Evolutionary conservation across 2,329 filamentous ascomycete genomes (phyloP).

Genomic region (Pseudogymnoascus sp.): DNA sequence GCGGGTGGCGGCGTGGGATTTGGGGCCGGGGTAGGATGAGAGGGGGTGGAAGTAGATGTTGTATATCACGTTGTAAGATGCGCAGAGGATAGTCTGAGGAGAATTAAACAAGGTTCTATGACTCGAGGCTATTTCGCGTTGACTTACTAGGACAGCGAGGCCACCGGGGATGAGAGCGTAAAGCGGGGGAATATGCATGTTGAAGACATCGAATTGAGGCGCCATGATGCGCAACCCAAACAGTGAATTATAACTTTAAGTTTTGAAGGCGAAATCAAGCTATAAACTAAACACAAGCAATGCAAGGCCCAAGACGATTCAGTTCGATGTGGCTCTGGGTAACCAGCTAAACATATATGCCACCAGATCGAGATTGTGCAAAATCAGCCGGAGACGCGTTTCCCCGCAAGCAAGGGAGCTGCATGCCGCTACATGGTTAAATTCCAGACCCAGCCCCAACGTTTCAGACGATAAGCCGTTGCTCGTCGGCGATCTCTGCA

Average conservation of each 20-base stretch:
- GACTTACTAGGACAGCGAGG: background rate
- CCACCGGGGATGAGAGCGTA: background rate
- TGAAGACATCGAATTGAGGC: background rate
- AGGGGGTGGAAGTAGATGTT: conserved; percentile 14
- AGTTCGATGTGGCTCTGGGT: background rate
- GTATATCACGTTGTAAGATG: conserved; percentile 6
- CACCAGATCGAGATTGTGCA: background rate
- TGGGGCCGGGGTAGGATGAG: conserved; percentile 16
- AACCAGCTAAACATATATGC: background rate
- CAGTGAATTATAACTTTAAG: background rate
- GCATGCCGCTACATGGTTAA: background rate
- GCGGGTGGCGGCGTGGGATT: conserved; percentile 14
- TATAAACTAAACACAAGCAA: background rate
- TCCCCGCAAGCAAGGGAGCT: background rate
- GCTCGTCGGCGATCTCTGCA: background rate
- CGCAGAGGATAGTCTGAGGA: background rate
- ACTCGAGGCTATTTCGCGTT: background rate
- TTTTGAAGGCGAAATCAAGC: background rate
- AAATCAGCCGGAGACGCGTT: background rate
- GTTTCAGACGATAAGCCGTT: background rate
- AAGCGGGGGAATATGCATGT: background rate
- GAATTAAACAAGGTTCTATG: background rate
- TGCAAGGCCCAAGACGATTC: background rate
- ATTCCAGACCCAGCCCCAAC: background rate
- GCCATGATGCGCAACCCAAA: background rate